A percentile compares a stretch with the other conserved stretches of the same genome.
Evolutionary conservation across 495 filamentous ascomycete species (phyloP).

Genomic region (Neurospora sp.): DNA sequence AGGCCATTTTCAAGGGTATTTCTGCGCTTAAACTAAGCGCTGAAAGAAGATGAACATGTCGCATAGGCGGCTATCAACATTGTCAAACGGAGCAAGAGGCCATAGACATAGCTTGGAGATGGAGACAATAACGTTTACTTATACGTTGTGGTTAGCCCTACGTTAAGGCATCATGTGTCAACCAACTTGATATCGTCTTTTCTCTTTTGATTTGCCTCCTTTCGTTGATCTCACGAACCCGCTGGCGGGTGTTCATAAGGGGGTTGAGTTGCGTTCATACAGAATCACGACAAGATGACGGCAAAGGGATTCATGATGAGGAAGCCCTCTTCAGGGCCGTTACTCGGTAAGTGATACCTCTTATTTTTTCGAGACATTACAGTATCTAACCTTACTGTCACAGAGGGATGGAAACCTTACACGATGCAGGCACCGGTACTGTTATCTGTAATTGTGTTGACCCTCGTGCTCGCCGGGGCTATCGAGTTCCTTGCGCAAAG

Average conservation of each 20-base stretch:
- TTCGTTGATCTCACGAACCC: background rate
- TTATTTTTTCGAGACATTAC: too few species aligned
- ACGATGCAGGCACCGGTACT: slow-evolving; percentile 18
- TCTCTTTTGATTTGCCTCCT: too few species aligned
- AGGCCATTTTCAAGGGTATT: background rate
- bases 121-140: background rate
- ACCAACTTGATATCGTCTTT: too few species aligned
- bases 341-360: too few species aligned
- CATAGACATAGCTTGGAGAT: background rate
- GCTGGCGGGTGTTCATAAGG: background rate
- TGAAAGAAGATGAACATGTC: background rate
- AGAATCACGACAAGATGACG: too few species aligned
- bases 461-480: slow-evolving; percentile 17
- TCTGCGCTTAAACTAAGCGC: background rate
- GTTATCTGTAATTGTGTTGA: background rate
- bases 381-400: too few species aligned
- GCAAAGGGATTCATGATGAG: too few species aligned
- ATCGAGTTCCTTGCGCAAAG: slow-evolving; percentile 21
- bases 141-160: background rate
- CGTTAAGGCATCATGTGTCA: background rate
- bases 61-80: background rate
- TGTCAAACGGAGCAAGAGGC: background rate
- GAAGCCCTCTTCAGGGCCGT: too few species aligned
- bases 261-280: too few species aligned
- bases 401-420: slow-evolving; percentile 23